A percentile compares a stretch with the other conserved stretches of the same genome.
These are phyloP conservation scores for Boletus bicolor DNA, from an alignment of 768 basidiomycete species.

Conservation along the genomic window DNA sequence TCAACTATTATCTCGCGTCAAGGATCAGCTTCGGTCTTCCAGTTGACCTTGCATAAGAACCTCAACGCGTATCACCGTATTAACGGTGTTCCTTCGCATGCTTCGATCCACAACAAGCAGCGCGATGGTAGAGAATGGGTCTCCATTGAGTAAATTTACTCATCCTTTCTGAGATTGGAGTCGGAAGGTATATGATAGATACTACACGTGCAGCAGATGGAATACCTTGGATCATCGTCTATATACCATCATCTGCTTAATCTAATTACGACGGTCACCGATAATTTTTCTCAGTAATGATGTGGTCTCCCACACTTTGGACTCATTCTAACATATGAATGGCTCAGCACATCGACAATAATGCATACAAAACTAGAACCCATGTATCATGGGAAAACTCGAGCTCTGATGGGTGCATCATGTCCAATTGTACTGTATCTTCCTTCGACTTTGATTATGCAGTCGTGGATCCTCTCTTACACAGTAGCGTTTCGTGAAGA, in stretches of 20 bases:
- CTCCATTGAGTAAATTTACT: constrained; percentile 20
- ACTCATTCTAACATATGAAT: no score
- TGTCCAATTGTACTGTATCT: not conserved
- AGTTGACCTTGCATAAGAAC: constrained; percentile 98
- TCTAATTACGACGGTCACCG: constrained; percentile 13
- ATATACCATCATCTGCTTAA: constrained; percentile 28
- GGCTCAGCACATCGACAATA: no score
- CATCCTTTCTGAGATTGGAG: not conserved
- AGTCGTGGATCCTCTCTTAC: no score
- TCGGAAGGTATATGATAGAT: not conserved
- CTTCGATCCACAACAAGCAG: constrained; percentile 65
- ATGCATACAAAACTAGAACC: no score
- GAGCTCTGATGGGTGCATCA: no score
- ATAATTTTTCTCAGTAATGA: not conserved
- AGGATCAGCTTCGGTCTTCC: constrained; percentile 91
- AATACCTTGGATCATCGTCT: constrained; percentile 5
- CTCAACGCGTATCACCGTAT: constrained; percentile 93
- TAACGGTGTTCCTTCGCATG: constrained; percentile 77
- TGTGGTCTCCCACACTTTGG: not conserved
- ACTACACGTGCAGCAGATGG: constrained; percentile 9
- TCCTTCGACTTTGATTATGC: no score
- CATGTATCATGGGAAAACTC: no score
- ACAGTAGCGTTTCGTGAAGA: no score
- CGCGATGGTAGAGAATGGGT: constrained; percentile 28
- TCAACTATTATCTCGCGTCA: constrained; percentile 83